A percentile compares a stretch with the other conserved stretches of the same genome.
Evolutionary conservation across 805 yeast species (phyloP).

Genomic region (Suhomyces sp.): DNA sequence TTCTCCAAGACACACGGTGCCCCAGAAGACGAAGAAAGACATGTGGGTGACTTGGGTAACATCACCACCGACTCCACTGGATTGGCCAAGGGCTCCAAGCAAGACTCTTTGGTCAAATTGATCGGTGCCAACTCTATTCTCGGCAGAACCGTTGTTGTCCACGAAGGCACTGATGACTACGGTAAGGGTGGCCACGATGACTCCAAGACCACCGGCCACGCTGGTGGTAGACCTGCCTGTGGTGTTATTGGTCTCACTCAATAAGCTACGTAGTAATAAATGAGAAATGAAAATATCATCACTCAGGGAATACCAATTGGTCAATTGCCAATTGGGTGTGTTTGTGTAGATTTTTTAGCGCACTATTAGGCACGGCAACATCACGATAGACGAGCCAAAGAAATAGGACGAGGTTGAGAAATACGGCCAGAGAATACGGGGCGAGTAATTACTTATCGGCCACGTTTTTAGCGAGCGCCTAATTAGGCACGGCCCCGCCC

Average conservation of each 20-base stretch:
- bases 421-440: too few species aligned
- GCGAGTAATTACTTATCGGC: neutral
- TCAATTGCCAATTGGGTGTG: too few species aligned
- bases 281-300: neutral
- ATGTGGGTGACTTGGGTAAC: conserved; percentile 97
- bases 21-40: conserved; percentile 77
- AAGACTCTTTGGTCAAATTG: conserved; percentile 74
- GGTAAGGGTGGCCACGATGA: conserved; percentile 93
- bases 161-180: conserved; percentile 88
- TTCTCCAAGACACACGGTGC: conserved; percentile 87
- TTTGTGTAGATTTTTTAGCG: too few species aligned
- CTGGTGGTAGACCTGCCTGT: conserved; percentile 98
- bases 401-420: too few species aligned
- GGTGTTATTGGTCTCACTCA: conserved; percentile 87
- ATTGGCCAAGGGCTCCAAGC: conserved; percentile 84
- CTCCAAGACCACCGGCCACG: conserved; percentile 93
- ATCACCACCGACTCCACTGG: conserved; percentile 83
- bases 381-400: neutral
- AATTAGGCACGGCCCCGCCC: neutral
- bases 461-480: neutral
- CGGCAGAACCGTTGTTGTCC: conserved; percentile 95
- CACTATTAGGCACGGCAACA: too few species aligned
- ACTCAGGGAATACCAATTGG: too few species aligned
- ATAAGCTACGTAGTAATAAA: conserved; percentile 8
- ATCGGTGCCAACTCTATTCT: conserved; percentile 83